Evolutionary conservation across 2,329 filamentous ascomycete species (phyloP), one percentile per base, ranked within the genome.

Genomic region (Zymoseptoria pseudotritici): DNA sequence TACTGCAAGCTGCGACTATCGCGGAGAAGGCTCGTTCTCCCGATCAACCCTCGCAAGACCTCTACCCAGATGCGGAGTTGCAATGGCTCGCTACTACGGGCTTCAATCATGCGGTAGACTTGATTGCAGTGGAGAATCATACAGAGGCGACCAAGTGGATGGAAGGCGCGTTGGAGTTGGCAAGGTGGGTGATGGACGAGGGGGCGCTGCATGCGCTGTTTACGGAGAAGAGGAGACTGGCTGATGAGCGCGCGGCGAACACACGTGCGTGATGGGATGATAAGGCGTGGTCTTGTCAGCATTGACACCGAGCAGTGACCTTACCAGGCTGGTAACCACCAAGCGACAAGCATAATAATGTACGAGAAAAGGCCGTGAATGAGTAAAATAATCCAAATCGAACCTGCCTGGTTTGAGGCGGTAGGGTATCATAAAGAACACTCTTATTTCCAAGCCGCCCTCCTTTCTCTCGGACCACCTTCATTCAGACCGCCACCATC

Each of bases 71-170:
- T 0, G 80, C 82, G 3, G 90, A 94, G 69, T 74, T 92, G 1
- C 86, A 91, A 67, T 94, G 88, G 87, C 81, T 94, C n/a, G 83
- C 85, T 0, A 83, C 83, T 0, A 84, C 80, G 5, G 77, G 83
- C 0, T 91, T 88, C 72, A 92, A 92, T 65, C 85, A 86, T 61
- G 86, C 83, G 0, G 77, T 91, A 4, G 88, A 91, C 67, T 78
- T 83, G n/a, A 85, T 84, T 66, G 78, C 80, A 11, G 76, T 75
- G 1, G 78, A 80, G 1, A 79, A 87, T 22, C 22, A 19, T 7
- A 80, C 84, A n/a, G 50, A 55, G 58, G 77, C 77, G 4, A 72
- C 75, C 1, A 86, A 84, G 54, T 91, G 88, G 88, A 83, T 83
- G 1, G 77, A 82, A 6, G 81, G 82, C 66, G 85, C 87, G 4